Conservation (phyloP, 2,329 filamentous ascomycete genomes). For the Samsoniella hepiali region DNA sequence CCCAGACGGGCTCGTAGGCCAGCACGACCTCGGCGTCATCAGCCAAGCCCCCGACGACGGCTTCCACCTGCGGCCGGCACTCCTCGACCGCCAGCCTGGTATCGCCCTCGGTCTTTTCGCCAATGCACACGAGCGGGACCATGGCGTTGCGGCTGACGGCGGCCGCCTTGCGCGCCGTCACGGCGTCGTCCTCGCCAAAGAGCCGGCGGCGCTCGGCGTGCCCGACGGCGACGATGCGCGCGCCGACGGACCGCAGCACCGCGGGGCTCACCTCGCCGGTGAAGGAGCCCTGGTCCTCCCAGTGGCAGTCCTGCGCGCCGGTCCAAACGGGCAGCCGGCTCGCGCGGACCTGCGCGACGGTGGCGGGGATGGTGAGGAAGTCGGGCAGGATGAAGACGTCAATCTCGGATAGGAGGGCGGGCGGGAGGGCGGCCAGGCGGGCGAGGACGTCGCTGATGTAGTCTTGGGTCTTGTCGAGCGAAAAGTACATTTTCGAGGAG, state of each 20-base stretch:
- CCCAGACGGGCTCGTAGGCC: slow-evolving; percentile 88
- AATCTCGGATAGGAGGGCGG: slow-evolving; percentile 46
- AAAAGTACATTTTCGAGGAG: slow-evolving; percentile 79
- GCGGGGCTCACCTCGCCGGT: slow-evolving; percentile 75
- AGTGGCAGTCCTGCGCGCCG: slow-evolving; percentile 74
- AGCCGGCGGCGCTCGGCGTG: slow-evolving; percentile 74
- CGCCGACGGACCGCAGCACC: slow-evolving; percentile 65
- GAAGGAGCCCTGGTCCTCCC: slow-evolving; percentile 67
- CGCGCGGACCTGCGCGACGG: slow-evolving; percentile 46
- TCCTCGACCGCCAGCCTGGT: slow-evolving; percentile 61
- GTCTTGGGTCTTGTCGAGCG: slow-evolving; percentile 56
- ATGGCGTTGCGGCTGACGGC: slow-evolving; percentile 67
- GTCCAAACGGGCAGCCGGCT: slow-evolving; percentile 44
- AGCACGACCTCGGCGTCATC: slow-evolving; percentile 66
- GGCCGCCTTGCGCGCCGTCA: slow-evolving; percentile 64
- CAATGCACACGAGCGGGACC: slow-evolving; percentile 76
- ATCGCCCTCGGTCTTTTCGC: slow-evolving; percentile 57
- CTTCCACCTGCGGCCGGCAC: slow-evolving; percentile 62
- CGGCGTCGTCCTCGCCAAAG: slow-evolving; percentile 71
- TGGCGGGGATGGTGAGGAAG: slow-evolving; percentile 63
- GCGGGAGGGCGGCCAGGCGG: slow-evolving; percentile 41
- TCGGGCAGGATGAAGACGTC: slow-evolving; percentile 78
- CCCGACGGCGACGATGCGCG: slow-evolving; percentile 71
- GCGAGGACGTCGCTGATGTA: slow-evolving; percentile 52
- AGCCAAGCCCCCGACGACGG: slow-evolving; percentile 60